These are phyloP conservation scores for Liquidambar formosana DNA, from an alignment of 164 flowering plant species.

Conservation along the genomic window DNA sequence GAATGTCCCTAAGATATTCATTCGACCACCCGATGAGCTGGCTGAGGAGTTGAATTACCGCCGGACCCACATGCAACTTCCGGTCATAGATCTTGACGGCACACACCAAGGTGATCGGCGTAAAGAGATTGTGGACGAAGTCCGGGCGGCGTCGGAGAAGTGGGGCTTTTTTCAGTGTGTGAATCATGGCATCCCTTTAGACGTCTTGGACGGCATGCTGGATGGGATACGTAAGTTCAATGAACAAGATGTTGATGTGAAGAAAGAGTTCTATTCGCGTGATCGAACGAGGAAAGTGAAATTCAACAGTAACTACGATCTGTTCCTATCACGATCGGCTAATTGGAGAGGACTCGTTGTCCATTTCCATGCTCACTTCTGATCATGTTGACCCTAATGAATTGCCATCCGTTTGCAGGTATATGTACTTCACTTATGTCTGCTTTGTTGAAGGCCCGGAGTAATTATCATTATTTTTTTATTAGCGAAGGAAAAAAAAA, in stretches of 20 bases:
- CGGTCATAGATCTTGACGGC: slow-evolving; percentile 4
- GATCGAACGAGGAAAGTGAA: neutral
- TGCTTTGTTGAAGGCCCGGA: neutral
- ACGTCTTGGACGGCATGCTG: slow-evolving; percentile 12
- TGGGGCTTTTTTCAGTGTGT: slow-evolving; percentile 22
- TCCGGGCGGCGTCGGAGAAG: slow-evolving; percentile 10
- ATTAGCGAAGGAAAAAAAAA: too few species aligned
- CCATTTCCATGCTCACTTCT: slow-evolving; percentile 7
- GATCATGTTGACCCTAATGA: slow-evolving; percentile 8
- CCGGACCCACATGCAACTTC: neutral
- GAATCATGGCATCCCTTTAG: slow-evolving; percentile 8
- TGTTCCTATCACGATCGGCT: slow-evolving; percentile 7
- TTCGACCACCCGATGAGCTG: slow-evolving; percentile 3
- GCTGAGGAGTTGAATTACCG: neutral
- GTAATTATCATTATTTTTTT: too few species aligned
- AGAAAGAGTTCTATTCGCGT: slow-evolving; percentile 11
- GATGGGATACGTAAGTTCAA: slow-evolving; percentile 10
- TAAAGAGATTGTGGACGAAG: slow-evolving; percentile 5
- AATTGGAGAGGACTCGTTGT: slow-evolving; percentile 18
- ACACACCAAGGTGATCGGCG: neutral
- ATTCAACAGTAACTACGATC: slow-evolving; percentile 15
- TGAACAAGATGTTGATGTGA: slow-evolving; percentile 12
- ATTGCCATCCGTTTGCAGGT: slow-evolving; percentile 11
- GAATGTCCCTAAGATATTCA: slow-evolving; percentile 9
- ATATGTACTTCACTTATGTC: neutral